Evolutionary conservation across 257 asterid species (phyloP).

Genomic region (Solanum appendiculatum): DNA sequence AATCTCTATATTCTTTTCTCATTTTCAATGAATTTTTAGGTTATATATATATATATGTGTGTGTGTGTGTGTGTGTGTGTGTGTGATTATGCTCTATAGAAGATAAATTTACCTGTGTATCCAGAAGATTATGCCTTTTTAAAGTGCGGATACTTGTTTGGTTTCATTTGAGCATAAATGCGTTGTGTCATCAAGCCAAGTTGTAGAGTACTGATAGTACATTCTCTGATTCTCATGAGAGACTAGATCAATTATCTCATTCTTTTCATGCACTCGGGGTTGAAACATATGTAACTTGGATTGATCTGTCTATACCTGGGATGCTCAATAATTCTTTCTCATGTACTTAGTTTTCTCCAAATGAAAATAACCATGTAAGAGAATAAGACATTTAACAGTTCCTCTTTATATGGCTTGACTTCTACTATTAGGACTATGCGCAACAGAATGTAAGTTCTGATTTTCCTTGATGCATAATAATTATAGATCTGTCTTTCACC

Average conservation of each 20-base stretch:
- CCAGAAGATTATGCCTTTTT: neutral
- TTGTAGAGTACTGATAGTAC: neutral
- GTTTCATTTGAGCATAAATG: no score
- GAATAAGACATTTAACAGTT: neutral
- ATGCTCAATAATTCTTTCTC: no score
- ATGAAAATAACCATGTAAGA: neutral
- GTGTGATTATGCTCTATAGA: neutral
- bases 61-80: no score
- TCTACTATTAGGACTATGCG: no score
- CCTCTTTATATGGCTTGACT: neutral
- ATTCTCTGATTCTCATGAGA: neutral
- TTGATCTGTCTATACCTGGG: no score
- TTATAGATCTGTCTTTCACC: neutral
- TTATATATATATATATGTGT: neutral
- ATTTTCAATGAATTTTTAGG: neutral
- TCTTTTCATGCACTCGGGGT: no score
- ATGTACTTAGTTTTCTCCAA: neutral
- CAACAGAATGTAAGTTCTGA: neutral
- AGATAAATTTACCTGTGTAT: neutral
- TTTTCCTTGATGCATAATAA: neutral
- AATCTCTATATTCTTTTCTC: neutral
- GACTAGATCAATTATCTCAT: no score
- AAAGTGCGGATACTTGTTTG: neutral
- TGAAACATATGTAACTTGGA: no score
- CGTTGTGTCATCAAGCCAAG: neutral